Percentiles rank a stretch among this genome's conserved stretches.
These are phyloP conservation scores for Camptophora hylomeconis DNA, from an alignment of 2,329 filamentous ascomycete species.

Conservation along the genomic window DNA sequence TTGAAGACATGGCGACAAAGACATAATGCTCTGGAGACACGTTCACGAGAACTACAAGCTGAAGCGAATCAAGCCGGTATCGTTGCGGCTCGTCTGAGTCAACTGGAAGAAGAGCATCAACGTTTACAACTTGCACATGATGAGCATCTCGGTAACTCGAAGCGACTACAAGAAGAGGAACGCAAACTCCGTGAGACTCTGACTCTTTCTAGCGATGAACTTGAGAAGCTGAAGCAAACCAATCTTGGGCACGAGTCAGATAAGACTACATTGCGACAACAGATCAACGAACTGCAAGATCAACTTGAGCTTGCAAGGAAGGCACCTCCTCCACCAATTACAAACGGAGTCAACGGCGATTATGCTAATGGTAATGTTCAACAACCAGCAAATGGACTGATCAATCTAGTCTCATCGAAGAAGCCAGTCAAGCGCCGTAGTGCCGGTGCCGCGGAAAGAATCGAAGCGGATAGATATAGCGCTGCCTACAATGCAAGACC, in stretches of 20 bases:
- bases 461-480: slow-evolving; percentile 81
- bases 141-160: slow-evolving; percentile 80
- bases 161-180: slow-evolving; percentile 90
- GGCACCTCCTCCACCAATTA: slow-evolving; percentile 44
- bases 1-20: slow-evolving; percentile 92
- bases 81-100: slow-evolving; percentile 74
- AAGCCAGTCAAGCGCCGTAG: slow-evolving; percentile 83
- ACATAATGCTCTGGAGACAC: slow-evolving; percentile 76
- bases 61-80: slow-evolving; percentile 98
- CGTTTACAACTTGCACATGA: slow-evolving; percentile 80
- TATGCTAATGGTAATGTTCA: slow-evolving; percentile 45
- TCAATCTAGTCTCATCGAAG: slow-evolving; percentile 94
- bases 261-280: slow-evolving; percentile 72
- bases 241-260: slow-evolving; percentile 70
- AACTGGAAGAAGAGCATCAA: slow-evolving; percentile 92
- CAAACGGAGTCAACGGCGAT: slow-evolving; percentile 39
- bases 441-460: slow-evolving; percentile 64
- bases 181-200: slow-evolving; percentile 72
- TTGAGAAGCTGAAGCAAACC: slow-evolving; percentile 64
- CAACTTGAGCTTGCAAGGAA: slow-evolving; percentile 80
- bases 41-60: slow-evolving; percentile 85
- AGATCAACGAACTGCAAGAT: slow-evolving; percentile 80
- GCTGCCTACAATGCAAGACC: slow-evolving; percentile 86
- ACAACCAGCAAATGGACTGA: slow-evolving; percentile 57
- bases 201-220: slow-evolving; percentile 62